Conservation (phyloP, 202 grass and related monocot species). For the Dendrocalamus latiflorus region DNA sequence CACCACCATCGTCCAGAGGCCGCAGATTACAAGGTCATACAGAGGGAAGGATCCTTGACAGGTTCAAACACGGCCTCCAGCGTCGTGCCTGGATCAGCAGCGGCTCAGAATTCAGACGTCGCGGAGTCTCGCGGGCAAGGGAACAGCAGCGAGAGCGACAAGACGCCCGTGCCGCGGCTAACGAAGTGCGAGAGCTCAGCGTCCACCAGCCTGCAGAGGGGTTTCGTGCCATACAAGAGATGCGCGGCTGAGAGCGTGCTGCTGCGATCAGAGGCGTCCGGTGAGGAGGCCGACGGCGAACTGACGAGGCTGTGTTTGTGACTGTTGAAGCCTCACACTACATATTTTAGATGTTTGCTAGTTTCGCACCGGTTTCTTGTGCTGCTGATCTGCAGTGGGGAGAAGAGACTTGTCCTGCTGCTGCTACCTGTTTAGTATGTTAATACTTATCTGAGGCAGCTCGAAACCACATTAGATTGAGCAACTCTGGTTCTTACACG, state of each 20-base stretch:
- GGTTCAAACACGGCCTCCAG: too few species aligned
- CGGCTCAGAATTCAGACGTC: too few species aligned
- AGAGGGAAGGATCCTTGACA: too few species aligned
- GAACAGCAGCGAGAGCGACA: too few species aligned
- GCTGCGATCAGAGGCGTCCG: constrained; percentile 1
- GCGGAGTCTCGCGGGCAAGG: too few species aligned
- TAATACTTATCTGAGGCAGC: constrained; percentile 14
- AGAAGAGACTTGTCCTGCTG: not conserved
- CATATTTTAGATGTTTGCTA: too few species aligned
- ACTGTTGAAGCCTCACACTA: too few species aligned
- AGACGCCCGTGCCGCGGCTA: constrained; percentile 9
- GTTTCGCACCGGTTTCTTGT: too few species aligned
- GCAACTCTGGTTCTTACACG: constrained; percentile 22
- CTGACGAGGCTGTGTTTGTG: constrained; percentile 59
- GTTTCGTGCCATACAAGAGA: constrained; percentile 73
- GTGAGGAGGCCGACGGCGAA: constrained; percentile 51
- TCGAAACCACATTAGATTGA: not conserved
- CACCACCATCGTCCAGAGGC: constrained; percentile 7
- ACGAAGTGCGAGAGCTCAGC: constrained; percentile 42
- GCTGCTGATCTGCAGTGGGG: too few species aligned
- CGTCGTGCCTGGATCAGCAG: too few species aligned
- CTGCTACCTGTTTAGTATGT: not conserved
- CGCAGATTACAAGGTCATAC: not conserved
- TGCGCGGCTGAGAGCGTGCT: constrained; percentile 45
- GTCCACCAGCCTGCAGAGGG: constrained; percentile 31